Percentiles rank a stretch among this genome's conserved stretches.
These are phyloP conservation scores for Chlorella vulgaris DNA, from an alignment of 139 green algal genomes.

Conservation along the genomic window DNA sequence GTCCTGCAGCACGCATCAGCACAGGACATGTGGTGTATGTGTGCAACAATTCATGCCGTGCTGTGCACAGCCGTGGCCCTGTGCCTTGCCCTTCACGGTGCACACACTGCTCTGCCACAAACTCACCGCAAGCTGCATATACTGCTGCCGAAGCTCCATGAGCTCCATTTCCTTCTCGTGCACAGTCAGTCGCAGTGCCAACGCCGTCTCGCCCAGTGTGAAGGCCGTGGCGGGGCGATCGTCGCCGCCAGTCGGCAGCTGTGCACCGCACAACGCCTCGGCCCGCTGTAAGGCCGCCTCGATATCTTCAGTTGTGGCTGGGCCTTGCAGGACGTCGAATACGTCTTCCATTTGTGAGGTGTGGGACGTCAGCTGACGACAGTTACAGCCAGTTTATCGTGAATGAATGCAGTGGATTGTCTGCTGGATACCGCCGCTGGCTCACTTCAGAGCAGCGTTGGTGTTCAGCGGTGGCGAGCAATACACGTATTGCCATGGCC, in stretches of 20 bases:
- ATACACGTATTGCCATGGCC: too few relatives aligned
- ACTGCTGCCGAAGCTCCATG: constrained; percentile 5
- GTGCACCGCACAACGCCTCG: background rate
- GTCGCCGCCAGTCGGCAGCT: background rate
- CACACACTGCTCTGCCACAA: too few relatives aligned
- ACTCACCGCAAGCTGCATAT: background rate
- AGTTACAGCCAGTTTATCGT: background rate
- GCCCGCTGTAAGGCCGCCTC: background rate
- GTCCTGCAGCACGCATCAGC: constrained; percentile 9
- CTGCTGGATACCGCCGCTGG: too few relatives aligned
- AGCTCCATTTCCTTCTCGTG: constrained; percentile 36
- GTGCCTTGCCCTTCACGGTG: too few relatives aligned
- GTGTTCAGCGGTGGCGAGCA: too few relatives aligned
- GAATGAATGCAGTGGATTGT: background rate
- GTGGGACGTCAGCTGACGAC: background rate
- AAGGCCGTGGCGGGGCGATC: background rate
- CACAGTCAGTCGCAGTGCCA: constrained; percentile 13
- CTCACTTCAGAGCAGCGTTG: too few relatives aligned
- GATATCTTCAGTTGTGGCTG: background rate
- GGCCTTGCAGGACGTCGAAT: background rate
- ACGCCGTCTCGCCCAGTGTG: background rate
- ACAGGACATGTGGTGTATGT: too few relatives aligned
- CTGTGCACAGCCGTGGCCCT: too few relatives aligned
- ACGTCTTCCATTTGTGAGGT: background rate
- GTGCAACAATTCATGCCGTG: too few relatives aligned